These are phyloP conservation scores for Rosellinia necatrix DNA, from an alignment of 2,329 filamentous ascomycete genomes.

Conservation along the genomic window DNA sequence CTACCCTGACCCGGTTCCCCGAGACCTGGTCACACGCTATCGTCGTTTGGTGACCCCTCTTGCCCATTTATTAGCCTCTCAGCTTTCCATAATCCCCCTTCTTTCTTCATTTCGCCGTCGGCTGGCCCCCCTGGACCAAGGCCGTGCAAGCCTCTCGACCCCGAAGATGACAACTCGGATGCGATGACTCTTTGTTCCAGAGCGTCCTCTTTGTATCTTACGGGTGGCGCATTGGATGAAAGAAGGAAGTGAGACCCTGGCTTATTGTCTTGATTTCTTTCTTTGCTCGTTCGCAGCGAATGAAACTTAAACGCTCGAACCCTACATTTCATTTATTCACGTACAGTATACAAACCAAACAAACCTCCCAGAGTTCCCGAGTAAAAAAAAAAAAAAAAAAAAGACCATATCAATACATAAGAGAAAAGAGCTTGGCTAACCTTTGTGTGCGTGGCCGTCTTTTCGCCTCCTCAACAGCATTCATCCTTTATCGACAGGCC, in stretches of 20 bases:
- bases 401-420: conserved; percentile 6
- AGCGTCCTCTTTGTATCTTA: conserved; percentile 30
- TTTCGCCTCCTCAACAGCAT: conserved; percentile 62
- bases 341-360: conserved; percentile 19
- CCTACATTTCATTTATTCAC: conserved; percentile 19
- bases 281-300: conserved; percentile 17
- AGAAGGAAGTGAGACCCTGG: conserved; percentile 31
- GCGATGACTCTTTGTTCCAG: conserved; percentile 33
- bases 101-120: neutral
- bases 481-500: conserved; percentile 95
- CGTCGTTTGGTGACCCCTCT: conserved; percentile 20
- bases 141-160: conserved; percentile 25
- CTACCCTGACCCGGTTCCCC: conserved; percentile 13
- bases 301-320: conserved; percentile 20
- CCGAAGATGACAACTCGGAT: conserved; percentile 38
- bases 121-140: neutral
- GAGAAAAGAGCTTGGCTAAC: conserved; percentile 25
- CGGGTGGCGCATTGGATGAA: conserved; percentile 32
- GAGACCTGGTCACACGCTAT: conserved; percentile 19
- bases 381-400: conserved; percentile 18
- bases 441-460: conserved; percentile 28
- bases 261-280: conserved; percentile 32
- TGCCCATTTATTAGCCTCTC: conserved; percentile 20
- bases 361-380: no score
- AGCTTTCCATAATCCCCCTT: neutral